Evolutionary conservation across 2,329 filamentous ascomycete genomes (phyloP), one percentile per base, ranked within the genome.

Genomic region (Keithomyces neogunnii): DNA sequence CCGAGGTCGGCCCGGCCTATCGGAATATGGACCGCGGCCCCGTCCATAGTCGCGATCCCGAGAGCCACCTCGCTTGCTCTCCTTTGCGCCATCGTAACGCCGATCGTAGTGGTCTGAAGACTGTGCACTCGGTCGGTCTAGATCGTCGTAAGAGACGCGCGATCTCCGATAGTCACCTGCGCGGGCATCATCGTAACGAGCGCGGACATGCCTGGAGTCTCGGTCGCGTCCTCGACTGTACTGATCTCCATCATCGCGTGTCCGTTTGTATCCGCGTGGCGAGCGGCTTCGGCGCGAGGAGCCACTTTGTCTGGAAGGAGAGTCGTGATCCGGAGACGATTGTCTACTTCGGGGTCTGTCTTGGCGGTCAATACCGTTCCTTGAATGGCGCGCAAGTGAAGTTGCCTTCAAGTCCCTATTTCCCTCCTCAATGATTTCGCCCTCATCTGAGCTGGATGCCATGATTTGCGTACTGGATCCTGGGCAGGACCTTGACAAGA

Each of bases 331-430:
- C 60, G 80, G 80, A 56, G 81, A 82, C 64, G 80, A 78, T 61
- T 72, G 66, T 76, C 75, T 80, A 68, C 71, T 76, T 72, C 78
- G 82, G 73, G 72, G 78, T 91, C 89, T 95, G 87, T 86, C 81
- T 79, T 78, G 83, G 82, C 86, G 87, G 89, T 95, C 88, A 95
- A 95, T 85, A 81, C 80, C 84, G 81, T 75, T 84, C 85, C 83
- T 80, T 80, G 84, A 82, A 78, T 80, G 73, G 71, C 78, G 79
- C 78, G 79, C 76, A 78, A 84, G 82, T 84, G 86, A 85, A 88
- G 86, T 88, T 93, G 89, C 88, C 89, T 93, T 93, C 70, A 72
- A 73, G 63, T 74, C 66, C 66, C 68, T 67, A 77, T 76, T 78
- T 71, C 78, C 77, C 73, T 81, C 81, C 73, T 91, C 88, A 69